Evolutionary conservation across 1,284 basidiomycete species (phyloP).

Genomic region (Coriolopsis trogii): DNA sequence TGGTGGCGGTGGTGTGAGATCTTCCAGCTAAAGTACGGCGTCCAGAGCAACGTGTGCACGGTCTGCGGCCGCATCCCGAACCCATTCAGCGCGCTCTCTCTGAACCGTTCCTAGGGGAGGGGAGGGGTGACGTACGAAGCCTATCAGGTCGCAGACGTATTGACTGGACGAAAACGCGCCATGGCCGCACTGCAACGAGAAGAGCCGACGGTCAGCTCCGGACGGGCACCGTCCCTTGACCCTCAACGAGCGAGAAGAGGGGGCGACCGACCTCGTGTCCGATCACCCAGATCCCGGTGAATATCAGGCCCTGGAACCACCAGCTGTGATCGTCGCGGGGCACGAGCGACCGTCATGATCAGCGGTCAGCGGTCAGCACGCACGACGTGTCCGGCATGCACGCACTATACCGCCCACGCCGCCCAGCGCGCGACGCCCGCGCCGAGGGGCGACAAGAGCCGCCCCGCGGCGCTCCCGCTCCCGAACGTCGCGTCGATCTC

Average conservation of each 20-base stretch:
- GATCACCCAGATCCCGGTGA: slow-evolving; percentile 66
- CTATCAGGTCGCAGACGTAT: slow-evolving; percentile 30
- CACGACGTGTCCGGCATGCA: too few relatives aligned
- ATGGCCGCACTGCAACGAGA: slow-evolving; percentile 33
- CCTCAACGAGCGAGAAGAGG: too few relatives aligned
- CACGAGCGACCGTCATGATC: neutral
- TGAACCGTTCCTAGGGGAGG: neutral
- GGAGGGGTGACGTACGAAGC: slow-evolving; percentile 41
- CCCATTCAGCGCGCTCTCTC: slow-evolving; percentile 3
- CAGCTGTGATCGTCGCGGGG: slow-evolving; percentile 44
- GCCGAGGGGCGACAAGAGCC: slow-evolving; percentile 37
- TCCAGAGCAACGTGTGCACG: slow-evolving; percentile 38
- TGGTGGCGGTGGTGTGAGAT: slow-evolving; percentile 45
- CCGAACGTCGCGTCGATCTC: slow-evolving; percentile 51
- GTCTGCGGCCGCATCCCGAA: slow-evolving; percentile 17
- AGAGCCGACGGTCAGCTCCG: too few relatives aligned
- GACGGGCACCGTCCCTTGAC: too few relatives aligned
- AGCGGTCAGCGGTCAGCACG: neutral
- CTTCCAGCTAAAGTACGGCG: slow-evolving; percentile 45
- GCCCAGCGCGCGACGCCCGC: slow-evolving; percentile 44
- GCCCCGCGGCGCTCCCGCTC: slow-evolving; percentile 25
- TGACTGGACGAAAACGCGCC: slow-evolving; percentile 32
- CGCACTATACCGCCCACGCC: slow-evolving; percentile 42
- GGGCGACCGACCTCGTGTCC: slow-evolving; percentile 58
- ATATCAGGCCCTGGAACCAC: slow-evolving; percentile 65